These are phyloP conservation scores for Ophiocordyceps camponoti-leonardi DNA, from an alignment of 2,329 filamentous ascomycete genomes.

Conservation along the genomic window DNA sequence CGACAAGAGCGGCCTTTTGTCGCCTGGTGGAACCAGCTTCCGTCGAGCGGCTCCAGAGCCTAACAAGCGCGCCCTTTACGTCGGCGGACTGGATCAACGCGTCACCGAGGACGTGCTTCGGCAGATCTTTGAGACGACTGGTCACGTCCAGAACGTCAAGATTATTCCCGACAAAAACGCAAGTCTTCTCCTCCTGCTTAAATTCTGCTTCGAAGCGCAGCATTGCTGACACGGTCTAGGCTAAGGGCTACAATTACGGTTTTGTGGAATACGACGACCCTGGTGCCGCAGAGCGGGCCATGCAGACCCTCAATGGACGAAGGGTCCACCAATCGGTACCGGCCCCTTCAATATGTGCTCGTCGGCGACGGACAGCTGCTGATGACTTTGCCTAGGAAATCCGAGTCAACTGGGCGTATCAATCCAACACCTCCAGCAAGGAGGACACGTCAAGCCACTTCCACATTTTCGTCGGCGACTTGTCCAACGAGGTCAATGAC, in stretches of 20 bases:
- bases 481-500: constrained; percentile 98
- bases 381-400: constrained; percentile 53
- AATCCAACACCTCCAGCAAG: constrained; percentile 85
- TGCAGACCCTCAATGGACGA: constrained; percentile 91
- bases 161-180: constrained; percentile 99
- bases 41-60: constrained; percentile 90
- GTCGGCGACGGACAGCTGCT: neutral
- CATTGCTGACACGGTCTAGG: constrained; percentile 27
- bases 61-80: constrained; percentile 94
- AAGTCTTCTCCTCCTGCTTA: constrained; percentile 20
- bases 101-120: constrained; percentile 93
- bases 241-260: constrained; percentile 96
- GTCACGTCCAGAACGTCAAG: constrained; percentile 96
- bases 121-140: constrained; percentile 97
- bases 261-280: constrained; percentile 99
- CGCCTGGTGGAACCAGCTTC: constrained; percentile 64
- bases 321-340: constrained; percentile 83
- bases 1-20: constrained; percentile 52
- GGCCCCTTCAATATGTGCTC: neutral
- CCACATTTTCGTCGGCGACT: constrained; percentile 95
- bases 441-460: constrained; percentile 98
- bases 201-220: neutral
- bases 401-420: constrained; percentile 98
- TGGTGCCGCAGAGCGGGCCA: constrained; percentile 85
- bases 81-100: constrained; percentile 84